Conservation (phyloP, 2,329 filamentous ascomycete genomes). For the Apiospora saccharicola region DNA sequence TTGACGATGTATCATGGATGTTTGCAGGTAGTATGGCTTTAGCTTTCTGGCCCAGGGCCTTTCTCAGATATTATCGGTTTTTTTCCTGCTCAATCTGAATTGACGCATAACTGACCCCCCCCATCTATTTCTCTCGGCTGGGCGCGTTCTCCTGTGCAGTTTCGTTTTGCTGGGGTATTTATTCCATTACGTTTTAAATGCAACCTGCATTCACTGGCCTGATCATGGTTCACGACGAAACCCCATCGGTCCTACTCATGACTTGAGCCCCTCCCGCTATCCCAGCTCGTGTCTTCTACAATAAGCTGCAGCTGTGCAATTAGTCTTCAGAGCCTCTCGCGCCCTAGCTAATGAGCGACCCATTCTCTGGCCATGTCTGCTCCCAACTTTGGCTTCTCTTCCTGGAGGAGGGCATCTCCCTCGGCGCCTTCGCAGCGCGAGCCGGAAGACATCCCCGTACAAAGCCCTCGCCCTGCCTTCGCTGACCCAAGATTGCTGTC, state of each 20-base stretch:
- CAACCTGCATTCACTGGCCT: conserved; percentile 3
- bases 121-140: background rate
- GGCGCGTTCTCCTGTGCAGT: background rate
- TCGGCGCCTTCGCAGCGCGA: conserved; percentile 43
- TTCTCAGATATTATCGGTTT: background rate
- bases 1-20: background rate
- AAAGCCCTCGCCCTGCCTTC: conserved; percentile 29
- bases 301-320: background rate
- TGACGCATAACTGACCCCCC: background rate
- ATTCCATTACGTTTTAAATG: conserved; percentile 9
- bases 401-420: conserved; percentile 54
- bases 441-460: conserved; percentile 39
- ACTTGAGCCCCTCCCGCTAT: conserved; percentile 18
- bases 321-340: background rate
- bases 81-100: background rate
- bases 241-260: conserved; percentile 7
- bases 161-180: background rate
- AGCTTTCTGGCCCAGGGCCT: background rate
- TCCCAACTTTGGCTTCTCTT: conserved; percentile 54
- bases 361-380: conserved; percentile 51
- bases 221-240: conserved; percentile 19
- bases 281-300: background rate
- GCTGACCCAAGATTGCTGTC: conserved; percentile 39
- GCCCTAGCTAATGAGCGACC: background rate
- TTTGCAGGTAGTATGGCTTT: background rate